Evolutionary conservation across 495 filamentous ascomycete genomes (phyloP).

Genomic region (Hypoxylon crocopeplum): DNA sequence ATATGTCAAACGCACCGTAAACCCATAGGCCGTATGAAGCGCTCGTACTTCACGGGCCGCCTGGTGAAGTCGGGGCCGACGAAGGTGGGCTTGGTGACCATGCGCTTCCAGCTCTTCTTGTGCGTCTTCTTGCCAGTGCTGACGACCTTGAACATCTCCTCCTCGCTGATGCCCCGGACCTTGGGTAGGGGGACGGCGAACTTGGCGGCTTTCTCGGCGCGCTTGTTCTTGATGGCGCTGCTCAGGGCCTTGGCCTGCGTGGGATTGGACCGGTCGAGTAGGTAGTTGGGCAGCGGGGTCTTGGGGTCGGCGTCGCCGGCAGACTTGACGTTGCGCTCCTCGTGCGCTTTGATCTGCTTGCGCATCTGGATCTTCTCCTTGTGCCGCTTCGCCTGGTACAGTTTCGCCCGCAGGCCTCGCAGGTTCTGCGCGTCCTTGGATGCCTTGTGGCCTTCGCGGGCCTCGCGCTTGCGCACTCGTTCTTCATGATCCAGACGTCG

Average conservation of each 20-base stretch:
- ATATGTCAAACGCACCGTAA: slow-evolving; percentile 17
- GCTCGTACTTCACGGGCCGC: slow-evolving; percentile 92
- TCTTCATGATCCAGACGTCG: slow-evolving; percentile 87
- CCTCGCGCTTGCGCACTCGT: slow-evolving; percentile 82
- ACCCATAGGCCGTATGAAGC: slow-evolving; percentile 63
- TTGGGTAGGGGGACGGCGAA: slow-evolving; percentile 94
- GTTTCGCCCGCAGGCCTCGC: slow-evolving; percentile 88
- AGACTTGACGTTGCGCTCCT: slow-evolving; percentile 95
- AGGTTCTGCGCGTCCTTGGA: slow-evolving; percentile 91
- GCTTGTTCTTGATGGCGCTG: slow-evolving; percentile 85
- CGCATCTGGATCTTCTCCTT: slow-evolving; percentile 99
- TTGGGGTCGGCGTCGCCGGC: slow-evolving; percentile 74
- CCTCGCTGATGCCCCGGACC: slow-evolving; percentile 90
- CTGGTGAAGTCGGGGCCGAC: slow-evolving; percentile 92
- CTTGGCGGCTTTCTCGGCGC: slow-evolving; percentile 72
- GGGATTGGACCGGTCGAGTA: slow-evolving; percentile 86
- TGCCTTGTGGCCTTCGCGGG: slow-evolving; percentile 84
- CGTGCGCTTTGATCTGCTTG: slow-evolving; percentile 91
- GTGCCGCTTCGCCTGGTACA: slow-evolving; percentile 92
- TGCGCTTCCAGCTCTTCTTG: slow-evolving; percentile 86
- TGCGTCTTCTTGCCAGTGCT: slow-evolving; percentile 77
- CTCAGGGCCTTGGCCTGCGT: slow-evolving; percentile 89
- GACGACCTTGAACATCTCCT: slow-evolving; percentile 98
- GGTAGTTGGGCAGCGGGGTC: slow-evolving; percentile 81
- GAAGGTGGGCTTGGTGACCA: slow-evolving; percentile 76